Base-by-base conservation (phyloP, 257 asterid species). In the Nicotiana undulata region DNA sequence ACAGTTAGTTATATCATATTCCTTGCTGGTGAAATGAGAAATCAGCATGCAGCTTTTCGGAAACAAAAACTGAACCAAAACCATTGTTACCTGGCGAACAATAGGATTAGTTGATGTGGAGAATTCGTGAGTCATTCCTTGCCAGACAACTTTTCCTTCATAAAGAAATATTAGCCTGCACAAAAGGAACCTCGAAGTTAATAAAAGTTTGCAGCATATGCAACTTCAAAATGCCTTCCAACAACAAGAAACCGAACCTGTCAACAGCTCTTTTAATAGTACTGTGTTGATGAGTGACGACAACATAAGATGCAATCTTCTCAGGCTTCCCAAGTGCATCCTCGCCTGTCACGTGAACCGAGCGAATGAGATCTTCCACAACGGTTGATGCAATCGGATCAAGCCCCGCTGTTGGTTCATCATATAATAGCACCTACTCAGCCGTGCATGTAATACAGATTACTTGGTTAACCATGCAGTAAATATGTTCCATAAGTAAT, bases 301-400 rank as follows among this genome's bases (percentile, higher is more conserved):
- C 95, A 51, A 92, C 91, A 81, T 94, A 96, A 51, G 99, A 96
- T 52, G 98, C 92, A 86, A 96, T 94, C 79, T 94, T 90, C 79
- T 98, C 99, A n/a, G 97, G 95, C 86, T 89, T 85, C 84, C 97
- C 92, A 81, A 89, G 83, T 72, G 95, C 99, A 90, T 90, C 98
- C 87, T 94, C 89, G 6, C 94, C 96, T 85, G 88, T 86, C 85
- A 86, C 82, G 82, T 96, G 99, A 87, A 96, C 98, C 18, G 98
- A 96, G 75, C 99, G 98, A 79, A 94, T 96, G 85, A 96, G 96
- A 88, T 96, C 99, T 86, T 96, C 99, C 82, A 96, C 98, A 68
- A 96, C 99, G 5, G 99, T 96, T 17, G 98, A 96, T 2, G 99
- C 99, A 86, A 96, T 96, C 64, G 99, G 99, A 90, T 96, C 99